Percentiles rank a stretch among this genome's conserved stretches.
phyloP scores from a whole-genome alignment of 129 eudicot species.

The Tanacetum coccineum region DNA sequence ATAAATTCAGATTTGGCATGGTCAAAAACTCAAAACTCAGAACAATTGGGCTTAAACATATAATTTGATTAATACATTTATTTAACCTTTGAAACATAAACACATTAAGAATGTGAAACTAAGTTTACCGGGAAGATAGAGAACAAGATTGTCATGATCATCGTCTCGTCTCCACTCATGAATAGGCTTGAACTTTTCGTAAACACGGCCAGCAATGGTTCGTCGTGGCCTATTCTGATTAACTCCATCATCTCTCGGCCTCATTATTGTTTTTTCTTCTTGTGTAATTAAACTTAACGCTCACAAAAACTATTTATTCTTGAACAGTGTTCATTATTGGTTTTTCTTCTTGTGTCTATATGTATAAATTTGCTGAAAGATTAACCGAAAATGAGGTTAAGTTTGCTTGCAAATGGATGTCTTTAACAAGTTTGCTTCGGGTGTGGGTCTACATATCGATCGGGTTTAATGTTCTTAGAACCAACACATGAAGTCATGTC shows the following conservation, averaged over 20 bases:
- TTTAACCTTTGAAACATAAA: too few species aligned
- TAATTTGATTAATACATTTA: too few species aligned
- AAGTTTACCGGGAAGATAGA: conserved; percentile 54
- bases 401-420: conserved; percentile 20
- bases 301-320: background rate
- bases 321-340: background rate
- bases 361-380: conserved; percentile 8
- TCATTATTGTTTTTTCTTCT: conserved; percentile 33
- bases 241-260: conserved; percentile 24
- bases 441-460: conserved; percentile 1
- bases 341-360: background rate
- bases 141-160: conserved; percentile 32
- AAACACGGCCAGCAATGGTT: conserved; percentile 30
- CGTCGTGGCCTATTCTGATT: conserved; percentile 17
- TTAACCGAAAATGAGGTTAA: conserved; percentile 13
- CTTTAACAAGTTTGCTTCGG: conserved; percentile 11
- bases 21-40: too few species aligned
- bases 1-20: too few species aligned
- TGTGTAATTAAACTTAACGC: background rate
- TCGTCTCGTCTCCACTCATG: conserved; percentile 52
- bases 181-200: conserved; percentile 56
- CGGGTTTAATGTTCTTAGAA: too few species aligned
- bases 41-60: too few species aligned
- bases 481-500: background rate
- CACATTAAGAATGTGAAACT: too few species aligned